Conservation (phyloP, 768 basidiomycete genomes). For the Artomyces pyxidatus region DNA sequence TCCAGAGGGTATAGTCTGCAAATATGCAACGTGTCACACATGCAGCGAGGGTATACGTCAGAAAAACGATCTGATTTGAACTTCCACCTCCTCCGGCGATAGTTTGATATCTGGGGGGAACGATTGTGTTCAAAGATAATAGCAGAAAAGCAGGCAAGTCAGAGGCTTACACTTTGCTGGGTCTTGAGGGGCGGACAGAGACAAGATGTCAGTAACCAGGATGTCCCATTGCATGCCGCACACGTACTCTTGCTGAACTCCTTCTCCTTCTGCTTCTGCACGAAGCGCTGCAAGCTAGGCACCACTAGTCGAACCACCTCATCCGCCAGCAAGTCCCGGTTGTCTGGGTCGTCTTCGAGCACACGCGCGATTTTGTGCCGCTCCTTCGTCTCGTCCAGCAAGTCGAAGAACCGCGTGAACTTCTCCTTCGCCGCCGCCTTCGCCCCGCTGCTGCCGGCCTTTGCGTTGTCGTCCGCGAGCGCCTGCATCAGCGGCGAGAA, state of each 20-base stretch:
- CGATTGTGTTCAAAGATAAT: no score
- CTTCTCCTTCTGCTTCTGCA: conserved; percentile 67
- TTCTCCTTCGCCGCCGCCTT: conserved; percentile 71
- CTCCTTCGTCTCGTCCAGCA: conserved; percentile 73
- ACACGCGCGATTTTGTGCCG: conserved; percentile 62
- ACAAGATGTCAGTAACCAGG: neutral
- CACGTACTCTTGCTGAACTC: conserved; percentile 77
- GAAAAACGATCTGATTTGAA: conserved; percentile 59
- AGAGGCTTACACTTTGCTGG: conserved; percentile 57
- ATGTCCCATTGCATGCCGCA: conserved; percentile 7
- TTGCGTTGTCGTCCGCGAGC: conserved; percentile 41
- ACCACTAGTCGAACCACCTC: conserved; percentile 74
- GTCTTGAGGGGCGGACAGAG: conserved; percentile 31
- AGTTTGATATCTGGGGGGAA: conserved; percentile 76
- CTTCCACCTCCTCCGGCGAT: conserved; percentile 66
- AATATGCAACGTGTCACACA: no score
- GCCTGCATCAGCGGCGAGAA: conserved; percentile 70
- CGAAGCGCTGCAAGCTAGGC: conserved; percentile 66
- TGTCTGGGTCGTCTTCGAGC: conserved; percentile 61
- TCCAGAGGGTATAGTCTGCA: no score
- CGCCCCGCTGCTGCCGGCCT: conserved; percentile 20
- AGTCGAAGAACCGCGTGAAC: conserved; percentile 73
- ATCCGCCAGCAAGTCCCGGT: conserved; percentile 51
- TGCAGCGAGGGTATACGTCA: conserved; percentile 11
- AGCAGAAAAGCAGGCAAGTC: conserved; percentile 1